Evolutionary conservation across 148 eudicot genomes (phyloP).

Genomic region (Salicornia ramosissima): DNA sequence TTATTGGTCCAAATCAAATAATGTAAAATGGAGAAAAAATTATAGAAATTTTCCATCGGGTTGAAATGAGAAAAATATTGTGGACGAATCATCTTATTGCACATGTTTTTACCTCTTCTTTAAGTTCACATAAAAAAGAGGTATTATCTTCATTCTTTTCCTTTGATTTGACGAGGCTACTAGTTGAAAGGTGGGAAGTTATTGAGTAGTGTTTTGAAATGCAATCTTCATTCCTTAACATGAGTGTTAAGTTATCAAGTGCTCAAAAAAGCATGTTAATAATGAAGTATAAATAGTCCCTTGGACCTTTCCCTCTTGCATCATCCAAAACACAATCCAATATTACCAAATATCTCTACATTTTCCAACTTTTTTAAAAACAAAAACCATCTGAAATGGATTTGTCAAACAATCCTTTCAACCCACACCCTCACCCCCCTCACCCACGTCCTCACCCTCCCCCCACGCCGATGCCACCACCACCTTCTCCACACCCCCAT

Average conservation of each 20-base stretch:
- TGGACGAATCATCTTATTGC: background rate
- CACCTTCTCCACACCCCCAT: conserved; percentile 22
- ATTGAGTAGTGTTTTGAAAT: conserved; percentile 34
- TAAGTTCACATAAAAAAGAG: background rate
- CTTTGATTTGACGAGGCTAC: background rate
- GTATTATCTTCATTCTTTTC: background rate
- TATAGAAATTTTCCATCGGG: too few species aligned
- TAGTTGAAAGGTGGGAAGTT: background rate
- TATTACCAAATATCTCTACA: background rate
- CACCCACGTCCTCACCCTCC: conserved; percentile 16
- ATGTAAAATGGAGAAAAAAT: too few species aligned
- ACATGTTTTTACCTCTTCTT: background rate
- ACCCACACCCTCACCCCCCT: conserved; percentile 10
- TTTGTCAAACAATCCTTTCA: background rate
- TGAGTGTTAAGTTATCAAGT: conserved; percentile 25
- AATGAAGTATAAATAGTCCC: conserved; percentile 15
- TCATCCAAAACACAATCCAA: background rate
- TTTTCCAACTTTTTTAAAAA: too few species aligned
- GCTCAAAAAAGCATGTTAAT: conserved; percentile 24
- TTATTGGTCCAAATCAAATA: too few species aligned
- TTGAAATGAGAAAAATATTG: background rate
- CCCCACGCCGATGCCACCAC: conserved; percentile 7
- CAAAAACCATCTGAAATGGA: conserved; percentile 18
- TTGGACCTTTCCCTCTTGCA: background rate
- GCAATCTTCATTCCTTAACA: conserved; percentile 34